Percentiles rank a stretch among this genome's conserved stretches.
Evolutionary conservation across 139 green algal genomes (phyloP).

Genomic region (Volvox reticuliferus): DNA sequence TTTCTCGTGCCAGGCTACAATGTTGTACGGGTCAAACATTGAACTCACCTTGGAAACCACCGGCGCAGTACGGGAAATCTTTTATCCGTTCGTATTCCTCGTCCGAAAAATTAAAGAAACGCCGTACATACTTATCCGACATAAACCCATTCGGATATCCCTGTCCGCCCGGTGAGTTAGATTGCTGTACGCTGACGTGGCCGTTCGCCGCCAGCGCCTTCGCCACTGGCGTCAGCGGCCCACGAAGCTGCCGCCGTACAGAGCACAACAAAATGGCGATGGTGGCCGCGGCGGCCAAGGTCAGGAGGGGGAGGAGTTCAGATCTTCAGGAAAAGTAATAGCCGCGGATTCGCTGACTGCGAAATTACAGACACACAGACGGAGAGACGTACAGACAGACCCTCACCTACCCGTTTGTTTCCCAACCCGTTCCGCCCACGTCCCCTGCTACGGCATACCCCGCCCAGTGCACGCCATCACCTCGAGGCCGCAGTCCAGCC

Average conservation of each 20-base stretch:
- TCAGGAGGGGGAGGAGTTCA: too few species aligned
- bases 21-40: too few species aligned
- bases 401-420: too few species aligned
- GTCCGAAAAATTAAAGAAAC: neutral
- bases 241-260: neutral
- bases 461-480: neutral
- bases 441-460: neutral
- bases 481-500: constrained; percentile 31
- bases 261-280: too few species aligned
- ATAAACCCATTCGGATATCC: constrained; percentile 1
- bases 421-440: neutral
- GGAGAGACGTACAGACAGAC: too few species aligned
- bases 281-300: too few species aligned
- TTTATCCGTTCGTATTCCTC: constrained; percentile 2
- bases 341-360: too few species aligned
- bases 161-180: neutral
- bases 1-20: too few species aligned
- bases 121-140: neutral
- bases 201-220: neutral
- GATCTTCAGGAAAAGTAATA: too few species aligned
- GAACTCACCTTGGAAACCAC: neutral
- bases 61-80: neutral
- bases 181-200: constrained; percentile 30
- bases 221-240: neutral
- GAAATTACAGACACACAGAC: too few species aligned